Conservation (phyloP, 2,329 filamentous ascomycete genomes). For the Penicillium sp. region DNA sequence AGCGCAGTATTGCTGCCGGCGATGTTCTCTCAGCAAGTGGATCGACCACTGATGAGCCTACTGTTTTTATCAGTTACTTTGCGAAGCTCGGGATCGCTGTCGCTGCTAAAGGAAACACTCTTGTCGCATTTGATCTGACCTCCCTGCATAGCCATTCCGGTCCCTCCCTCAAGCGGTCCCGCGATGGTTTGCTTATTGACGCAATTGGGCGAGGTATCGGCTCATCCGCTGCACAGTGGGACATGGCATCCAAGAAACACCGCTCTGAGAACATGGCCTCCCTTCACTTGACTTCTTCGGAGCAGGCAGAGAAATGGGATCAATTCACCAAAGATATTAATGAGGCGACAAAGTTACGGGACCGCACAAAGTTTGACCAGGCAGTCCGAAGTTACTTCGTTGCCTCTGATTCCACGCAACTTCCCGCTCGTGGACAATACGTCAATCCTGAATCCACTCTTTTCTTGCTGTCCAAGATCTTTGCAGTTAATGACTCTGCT, state of each 20-base stretch:
- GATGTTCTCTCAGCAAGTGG: slow-evolving; percentile 33
- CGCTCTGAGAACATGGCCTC: slow-evolving; percentile 34
- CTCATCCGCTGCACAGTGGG: slow-evolving; percentile 34
- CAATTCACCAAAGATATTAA: slow-evolving; percentile 36
- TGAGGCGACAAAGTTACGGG: slow-evolving; percentile 29
- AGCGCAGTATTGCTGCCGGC: slow-evolving; percentile 44
- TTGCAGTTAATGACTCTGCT: slow-evolving; percentile 30
- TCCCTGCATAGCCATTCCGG: slow-evolving; percentile 33
- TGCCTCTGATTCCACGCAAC: slow-evolving; percentile 19
- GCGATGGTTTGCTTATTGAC: slow-evolving; percentile 47
- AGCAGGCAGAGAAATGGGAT: slow-evolving; percentile 41
- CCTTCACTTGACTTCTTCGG: slow-evolving; percentile 36
- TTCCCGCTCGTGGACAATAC: slow-evolving; percentile 31
- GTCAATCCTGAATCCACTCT: slow-evolving; percentile 43
- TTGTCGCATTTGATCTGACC: slow-evolving; percentile 51
- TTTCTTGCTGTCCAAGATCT: slow-evolving; percentile 46
- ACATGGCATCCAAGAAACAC: slow-evolving; percentile 34
- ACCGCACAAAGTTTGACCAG: slow-evolving; percentile 39
- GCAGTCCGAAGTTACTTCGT: slow-evolving; percentile 37
- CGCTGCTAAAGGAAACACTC: slow-evolving; percentile 44
- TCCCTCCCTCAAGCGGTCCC: slow-evolving; percentile 42
- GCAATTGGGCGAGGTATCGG: slow-evolving; percentile 48
- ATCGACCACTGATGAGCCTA: slow-evolving; percentile 27
- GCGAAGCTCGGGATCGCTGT: slow-evolving; percentile 49
- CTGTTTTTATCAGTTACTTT: slow-evolving; percentile 49